Percentiles rank a stretch among this genome's conserved stretches.
These are phyloP conservation scores for Agaricus blazei DNA, from an alignment of 768 basidiomycete species.

Conservation along the genomic window DNA sequence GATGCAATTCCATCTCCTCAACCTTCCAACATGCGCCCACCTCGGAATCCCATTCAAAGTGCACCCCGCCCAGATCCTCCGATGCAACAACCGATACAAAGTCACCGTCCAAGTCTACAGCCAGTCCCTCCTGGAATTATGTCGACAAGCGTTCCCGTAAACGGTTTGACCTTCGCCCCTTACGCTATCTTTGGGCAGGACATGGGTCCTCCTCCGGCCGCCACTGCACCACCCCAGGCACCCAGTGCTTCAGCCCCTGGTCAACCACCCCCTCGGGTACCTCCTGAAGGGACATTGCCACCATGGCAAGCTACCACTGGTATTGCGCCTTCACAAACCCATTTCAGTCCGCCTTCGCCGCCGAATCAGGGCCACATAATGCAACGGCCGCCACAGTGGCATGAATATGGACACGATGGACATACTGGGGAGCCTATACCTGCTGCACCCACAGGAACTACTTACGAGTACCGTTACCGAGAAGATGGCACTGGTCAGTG, in stretches of 20 bases:
- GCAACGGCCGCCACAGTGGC: constrained; percentile 52
- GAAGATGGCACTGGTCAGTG: constrained; percentile 48
- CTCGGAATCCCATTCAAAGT: neutral
- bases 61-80: neutral
- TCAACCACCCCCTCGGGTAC: constrained; percentile 27
- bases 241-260: neutral
- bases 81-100: constrained; percentile 13
- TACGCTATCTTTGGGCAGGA: constrained; percentile 7
- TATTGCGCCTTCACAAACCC: constrained; percentile 65
- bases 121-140: constrained; percentile 8
- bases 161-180: constrained; percentile 4
- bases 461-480: constrained; percentile 60
- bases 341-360: constrained; percentile 35
- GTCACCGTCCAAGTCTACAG: constrained; percentile 9
- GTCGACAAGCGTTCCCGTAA: constrained; percentile 4
- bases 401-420: constrained; percentile 32
- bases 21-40: neutral
- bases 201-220: constrained; percentile 14
- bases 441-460: constrained; percentile 41
- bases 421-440: constrained; percentile 41
- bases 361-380: constrained; percentile 34
- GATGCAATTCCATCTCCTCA: constrained; percentile 2
- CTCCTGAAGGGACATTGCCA: constrained; percentile 29
- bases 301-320: constrained; percentile 60
- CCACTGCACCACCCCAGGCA: constrained; percentile 12